Evolutionary conservation across 148 eudicot species (phyloP).

Genomic region (Polygonum aviculare): DNA sequence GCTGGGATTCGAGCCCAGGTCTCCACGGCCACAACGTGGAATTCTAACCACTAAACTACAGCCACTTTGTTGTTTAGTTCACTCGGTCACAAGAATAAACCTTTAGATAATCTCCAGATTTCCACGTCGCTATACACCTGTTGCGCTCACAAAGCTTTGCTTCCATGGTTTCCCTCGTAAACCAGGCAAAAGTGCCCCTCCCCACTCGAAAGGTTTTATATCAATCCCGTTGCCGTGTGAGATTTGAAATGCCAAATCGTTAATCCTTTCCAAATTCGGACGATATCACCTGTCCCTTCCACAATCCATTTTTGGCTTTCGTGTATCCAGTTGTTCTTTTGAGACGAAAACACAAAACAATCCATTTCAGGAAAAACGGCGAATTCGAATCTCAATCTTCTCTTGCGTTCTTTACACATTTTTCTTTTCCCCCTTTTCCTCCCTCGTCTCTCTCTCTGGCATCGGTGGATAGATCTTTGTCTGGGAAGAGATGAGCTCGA

Average conservation of each 20-base stretch:
- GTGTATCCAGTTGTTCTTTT: background rate
- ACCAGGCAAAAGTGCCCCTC: background rate
- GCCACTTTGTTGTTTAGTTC: background rate
- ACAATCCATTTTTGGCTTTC: background rate
- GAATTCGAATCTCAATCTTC: conserved; percentile 10
- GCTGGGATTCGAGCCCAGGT: conserved; percentile 27
- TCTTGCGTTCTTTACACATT: background rate
- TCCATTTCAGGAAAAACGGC: background rate
- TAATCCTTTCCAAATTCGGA: background rate
- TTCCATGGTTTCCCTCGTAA: conserved; percentile 3
- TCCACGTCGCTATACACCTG: background rate
- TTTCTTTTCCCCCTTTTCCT: background rate
- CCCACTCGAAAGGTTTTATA: background rate
- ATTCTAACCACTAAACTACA: conserved; percentile 9
- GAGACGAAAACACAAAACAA: background rate
- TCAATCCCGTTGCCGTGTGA: background rate
- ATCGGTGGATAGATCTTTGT: background rate
- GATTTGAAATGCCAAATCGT: background rate
- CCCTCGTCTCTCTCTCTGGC: background rate
- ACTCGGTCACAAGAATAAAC: too few relatives aligned
- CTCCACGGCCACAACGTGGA: conserved; percentile 25
- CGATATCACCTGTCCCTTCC: background rate
- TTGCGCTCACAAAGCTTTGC: background rate
- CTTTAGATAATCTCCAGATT: background rate
- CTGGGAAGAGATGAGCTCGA: conserved; percentile 20